phyloP scores from a whole-genome alignment of 2,329 filamentous ascomycete genomes.

The Drechslerella coelobrocha region DNA sequence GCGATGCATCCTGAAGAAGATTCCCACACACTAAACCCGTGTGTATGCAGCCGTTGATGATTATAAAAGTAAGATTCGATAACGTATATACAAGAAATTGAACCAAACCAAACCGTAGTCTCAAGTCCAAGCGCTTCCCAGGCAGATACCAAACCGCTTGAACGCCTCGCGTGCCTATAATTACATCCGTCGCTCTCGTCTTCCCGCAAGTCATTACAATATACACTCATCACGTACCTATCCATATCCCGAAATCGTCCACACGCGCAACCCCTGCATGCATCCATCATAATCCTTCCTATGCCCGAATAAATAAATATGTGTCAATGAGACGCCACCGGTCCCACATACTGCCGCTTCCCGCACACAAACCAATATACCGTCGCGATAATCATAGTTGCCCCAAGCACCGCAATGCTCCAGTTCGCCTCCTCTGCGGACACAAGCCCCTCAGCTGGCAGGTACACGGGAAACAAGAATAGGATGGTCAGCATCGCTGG shows the following conservation, averaged over 20 bases:
- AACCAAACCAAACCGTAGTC: no score
- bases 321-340: conserved; percentile 44
- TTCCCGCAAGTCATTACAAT: conserved; percentile 25
- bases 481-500: conserved; percentile 38
- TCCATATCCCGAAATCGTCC: not conserved
- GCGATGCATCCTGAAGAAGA: no score
- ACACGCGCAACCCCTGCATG: not conserved
- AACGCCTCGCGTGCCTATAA: not conserved
- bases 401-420: conserved; percentile 40
- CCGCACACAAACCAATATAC: conserved; percentile 45
- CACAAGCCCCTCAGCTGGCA: conserved; percentile 40
- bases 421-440: conserved; percentile 46
- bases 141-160: not conserved
- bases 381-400: conserved; percentile 39
- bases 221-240: no score
- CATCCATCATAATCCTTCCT: not conserved
- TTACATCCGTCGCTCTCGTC: conserved; percentile 2
- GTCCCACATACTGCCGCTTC: conserved; percentile 44
- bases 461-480: conserved; percentile 45
- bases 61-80: no score
- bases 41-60: no score
- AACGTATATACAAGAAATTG: no score
- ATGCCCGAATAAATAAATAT: conserved; percentile 3
- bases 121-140: conserved; percentile 13
- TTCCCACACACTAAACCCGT: no score